Percentiles rank a stretch among this genome's conserved stretches.
phyloP scores from a whole-genome alignment of 495 filamentous ascomycete genomes.

The Aspergillus hancockii region DNA sequence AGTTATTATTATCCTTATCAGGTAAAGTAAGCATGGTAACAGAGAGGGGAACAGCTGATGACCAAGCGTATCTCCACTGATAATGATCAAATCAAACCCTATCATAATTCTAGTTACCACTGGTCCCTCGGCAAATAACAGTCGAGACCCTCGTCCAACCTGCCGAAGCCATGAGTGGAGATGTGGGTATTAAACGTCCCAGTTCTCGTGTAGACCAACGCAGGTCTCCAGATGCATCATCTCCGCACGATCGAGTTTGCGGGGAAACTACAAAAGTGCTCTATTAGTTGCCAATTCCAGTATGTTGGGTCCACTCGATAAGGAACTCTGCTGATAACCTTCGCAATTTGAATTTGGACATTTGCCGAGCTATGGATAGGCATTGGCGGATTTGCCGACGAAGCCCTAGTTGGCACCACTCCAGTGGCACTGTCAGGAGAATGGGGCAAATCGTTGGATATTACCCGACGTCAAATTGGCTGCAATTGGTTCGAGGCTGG shows the following conservation, averaged over 20 bases:
- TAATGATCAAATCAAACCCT: background rate
- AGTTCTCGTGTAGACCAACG: background rate
- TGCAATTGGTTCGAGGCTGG: background rate
- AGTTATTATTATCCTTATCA: conserved; percentile 3
- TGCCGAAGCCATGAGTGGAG: background rate
- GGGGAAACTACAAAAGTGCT: conserved; percentile 18
- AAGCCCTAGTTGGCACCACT: conserved; percentile 4
- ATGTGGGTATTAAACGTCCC: conserved; percentile 1
- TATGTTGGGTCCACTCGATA: background rate
- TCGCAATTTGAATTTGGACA: conserved; percentile 5
- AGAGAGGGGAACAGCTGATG: background rate
- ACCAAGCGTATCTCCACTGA: background rate
- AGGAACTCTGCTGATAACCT: background rate
- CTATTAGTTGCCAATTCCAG: background rate
- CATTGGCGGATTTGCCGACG: conserved; percentile 21
- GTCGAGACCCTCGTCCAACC: background rate
- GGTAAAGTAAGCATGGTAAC: background rate
- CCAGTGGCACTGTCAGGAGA: background rate
- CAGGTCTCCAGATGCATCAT: conserved; percentile 14
- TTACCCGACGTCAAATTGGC: background rate
- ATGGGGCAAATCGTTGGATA: background rate
- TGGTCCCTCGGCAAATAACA: conserved; percentile 16
- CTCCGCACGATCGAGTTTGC: conserved; percentile 28
- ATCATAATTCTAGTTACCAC: background rate
- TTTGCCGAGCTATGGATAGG: conserved; percentile 16